These are phyloP conservation scores for Penicillium oxalicum DNA, from an alignment of 2,329 filamentous ascomycete genomes.

Conservation along the genomic window DNA sequence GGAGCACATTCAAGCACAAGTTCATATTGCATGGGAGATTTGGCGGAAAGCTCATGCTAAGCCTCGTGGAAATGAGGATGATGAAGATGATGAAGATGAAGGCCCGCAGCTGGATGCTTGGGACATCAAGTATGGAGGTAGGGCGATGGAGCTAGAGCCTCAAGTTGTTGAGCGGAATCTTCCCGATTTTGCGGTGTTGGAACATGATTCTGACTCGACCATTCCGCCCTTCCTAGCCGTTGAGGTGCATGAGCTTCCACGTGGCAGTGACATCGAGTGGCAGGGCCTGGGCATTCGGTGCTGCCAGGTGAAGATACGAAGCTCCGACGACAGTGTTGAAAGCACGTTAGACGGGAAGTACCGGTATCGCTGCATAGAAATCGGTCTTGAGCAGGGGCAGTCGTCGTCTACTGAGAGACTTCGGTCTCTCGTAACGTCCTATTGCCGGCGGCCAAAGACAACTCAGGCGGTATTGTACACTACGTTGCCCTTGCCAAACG, in stretches of 20 bases:
- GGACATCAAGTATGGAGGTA: slow-evolving; percentile 53
- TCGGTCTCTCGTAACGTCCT: slow-evolving; percentile 18
- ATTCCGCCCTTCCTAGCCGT: slow-evolving; percentile 66
- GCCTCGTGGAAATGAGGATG: slow-evolving; percentile 12
- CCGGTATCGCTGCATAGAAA: slow-evolving; percentile 28
- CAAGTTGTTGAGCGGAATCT: slow-evolving; percentile 18
- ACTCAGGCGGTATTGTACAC: slow-evolving; percentile 35
- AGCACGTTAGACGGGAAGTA: slow-evolving; percentile 21
- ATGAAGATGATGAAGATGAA: slow-evolving; percentile 43
- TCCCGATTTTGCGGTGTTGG: slow-evolving; percentile 24
- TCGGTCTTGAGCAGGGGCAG: slow-evolving; percentile 16
- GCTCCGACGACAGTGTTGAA: slow-evolving; percentile 14
- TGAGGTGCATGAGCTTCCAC: slow-evolving; percentile 71
- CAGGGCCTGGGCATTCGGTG: slow-evolving; percentile 58
- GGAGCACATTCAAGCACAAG: slow-evolving; percentile 30
- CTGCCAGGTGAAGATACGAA: slow-evolving; percentile 22
- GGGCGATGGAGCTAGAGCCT: slow-evolving; percentile 39
- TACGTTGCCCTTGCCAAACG: slow-evolving; percentile 19
- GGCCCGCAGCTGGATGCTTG: slow-evolving; percentile 42
- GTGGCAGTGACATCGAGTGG: slow-evolving; percentile 75
- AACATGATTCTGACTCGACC: slow-evolving; percentile 17
- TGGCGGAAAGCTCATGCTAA: slow-evolving; percentile 42
- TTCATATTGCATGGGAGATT: slow-evolving; percentile 34
- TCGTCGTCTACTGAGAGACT: slow-evolving; percentile 20
- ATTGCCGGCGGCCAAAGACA: slow-evolving; percentile 9